Base-by-base conservation (phyloP, 2,329 filamentous ascomycete genomes). In the Calonectria ilicicola region DNA sequence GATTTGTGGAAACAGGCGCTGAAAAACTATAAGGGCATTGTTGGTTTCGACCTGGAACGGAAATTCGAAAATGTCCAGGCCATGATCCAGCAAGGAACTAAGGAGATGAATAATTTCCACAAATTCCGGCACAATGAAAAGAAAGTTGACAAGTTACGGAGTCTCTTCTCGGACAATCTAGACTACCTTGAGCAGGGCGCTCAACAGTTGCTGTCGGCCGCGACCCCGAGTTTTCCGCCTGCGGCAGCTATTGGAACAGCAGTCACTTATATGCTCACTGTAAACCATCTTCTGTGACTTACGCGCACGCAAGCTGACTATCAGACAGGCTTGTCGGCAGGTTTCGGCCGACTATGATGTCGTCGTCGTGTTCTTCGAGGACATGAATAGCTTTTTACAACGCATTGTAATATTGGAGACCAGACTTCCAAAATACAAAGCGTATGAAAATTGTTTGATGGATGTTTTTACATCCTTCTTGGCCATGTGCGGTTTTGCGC, bases 341-440 rank as follows among this genome's bases (percentile, higher is more conserved):
- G 81, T 84, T 0, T 81, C 78, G 0, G 82, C 82, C 0, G 84
- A 86, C 46, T 85, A 85, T 40, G 83, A 86, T 29, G 75, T 82
- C 2, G 77, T 86, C 0, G 77, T 82, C n/a, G 78, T 78, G 2
- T 86, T 85, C 65, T 85, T 86, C 60, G 79, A 82, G 2, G 79
- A 82, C 14, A 84, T 84, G 76, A 81, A 82, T 58, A 82, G 81
- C 7, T 84, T 85, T 27, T 75, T 85, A 5, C 74, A 80, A 32
- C 78, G 83, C 1, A 79, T 84, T 0, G 77, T 80, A 0, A 80
- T 85, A 6, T 53, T 85, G 0, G 80, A 85, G 69, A 77, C 74
- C 0, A 76, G 81, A n/a, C 72, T 83, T 2, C 81, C 82, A 0
- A 72, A 77, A 7, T 46, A 76, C 32, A 79, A 74, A 26, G 79